These are phyloP conservation scores for Beta corolliflora DNA, from an alignment of 179 eudicot species.

Conservation along the genomic window DNA sequence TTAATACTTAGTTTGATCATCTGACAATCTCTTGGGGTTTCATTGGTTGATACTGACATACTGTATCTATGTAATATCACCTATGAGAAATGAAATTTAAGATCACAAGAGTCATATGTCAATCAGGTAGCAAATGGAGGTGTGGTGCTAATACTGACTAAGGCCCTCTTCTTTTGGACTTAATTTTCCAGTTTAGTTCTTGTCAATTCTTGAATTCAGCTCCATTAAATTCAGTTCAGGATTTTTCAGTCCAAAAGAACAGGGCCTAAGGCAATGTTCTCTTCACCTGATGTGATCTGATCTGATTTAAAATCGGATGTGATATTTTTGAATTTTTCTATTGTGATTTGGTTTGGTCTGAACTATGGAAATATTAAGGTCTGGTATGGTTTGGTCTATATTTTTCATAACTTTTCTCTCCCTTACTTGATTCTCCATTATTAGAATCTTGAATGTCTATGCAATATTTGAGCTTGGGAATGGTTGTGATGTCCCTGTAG, in stretches of 20 bases:
- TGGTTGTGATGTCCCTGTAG: no score
- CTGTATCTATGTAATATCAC: no score
- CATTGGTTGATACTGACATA: neutral
- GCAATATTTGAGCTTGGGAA: no score
- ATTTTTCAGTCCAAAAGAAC: neutral
- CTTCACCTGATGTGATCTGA: neutral
- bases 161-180: neutral
- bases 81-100: no score
- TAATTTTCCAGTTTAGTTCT: neutral
- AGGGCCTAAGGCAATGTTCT: neutral
- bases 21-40: neutral
- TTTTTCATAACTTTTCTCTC: no score
- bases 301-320: neutral
- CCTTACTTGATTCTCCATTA: no score
- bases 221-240: neutral
- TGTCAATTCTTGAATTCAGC: neutral
- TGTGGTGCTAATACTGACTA: neutral
- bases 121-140: neutral
- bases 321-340: neutral
- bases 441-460: no score
- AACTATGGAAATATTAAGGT: no score
- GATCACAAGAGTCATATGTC: neutral
- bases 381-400: no score
- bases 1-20: neutral
- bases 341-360: neutral